Conservation (phyloP, 805 yeast genomes). For the Grigorovia transvaalensis region DNA sequence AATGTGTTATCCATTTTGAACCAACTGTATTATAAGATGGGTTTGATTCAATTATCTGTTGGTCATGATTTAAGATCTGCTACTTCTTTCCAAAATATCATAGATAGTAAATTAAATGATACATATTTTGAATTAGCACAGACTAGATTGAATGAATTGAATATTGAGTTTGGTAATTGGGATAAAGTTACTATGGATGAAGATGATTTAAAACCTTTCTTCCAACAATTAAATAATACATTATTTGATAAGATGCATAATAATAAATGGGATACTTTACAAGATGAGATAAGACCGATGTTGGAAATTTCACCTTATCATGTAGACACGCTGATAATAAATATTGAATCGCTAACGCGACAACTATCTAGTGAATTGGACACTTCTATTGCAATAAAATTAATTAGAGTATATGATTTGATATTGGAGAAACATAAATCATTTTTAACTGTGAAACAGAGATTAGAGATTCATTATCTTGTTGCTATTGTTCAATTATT, state of each 20-base stretch:
- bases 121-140: conserved; percentile 37
- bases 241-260: conserved; percentile 5
- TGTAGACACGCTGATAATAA: conserved; percentile 24
- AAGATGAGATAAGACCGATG: conserved; percentile 26
- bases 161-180: conserved; percentile 43
- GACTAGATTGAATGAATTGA: conserved; percentile 37
- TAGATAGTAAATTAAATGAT: conserved; percentile 18
- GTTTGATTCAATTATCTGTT: conserved; percentile 48
- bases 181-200: conserved; percentile 23
- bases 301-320: conserved; percentile 37
- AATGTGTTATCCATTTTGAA: conserved; percentile 2
- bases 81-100: conserved; percentile 37
- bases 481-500: conserved; percentile 36
- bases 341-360: conserved; percentile 12
- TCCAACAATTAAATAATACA: conserved; percentile 11
- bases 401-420: conserved; percentile 14
- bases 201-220: conserved; percentile 10
- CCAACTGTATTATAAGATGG: conserved; percentile 46
- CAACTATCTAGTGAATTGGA: conserved; percentile 21
- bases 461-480: conserved; percentile 22
- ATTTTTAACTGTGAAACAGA: conserved; percentile 17
- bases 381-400: conserved; percentile 16
- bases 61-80: conserved; percentile 46
- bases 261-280: conserved; percentile 9
- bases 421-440: conserved; percentile 22